Percentiles rank a stretch among this genome's conserved stretches.
These are phyloP conservation scores for Aureobasidium sp. DNA, from an alignment of 2,329 filamentous ascomycete species.

Conservation along the genomic window DNA sequence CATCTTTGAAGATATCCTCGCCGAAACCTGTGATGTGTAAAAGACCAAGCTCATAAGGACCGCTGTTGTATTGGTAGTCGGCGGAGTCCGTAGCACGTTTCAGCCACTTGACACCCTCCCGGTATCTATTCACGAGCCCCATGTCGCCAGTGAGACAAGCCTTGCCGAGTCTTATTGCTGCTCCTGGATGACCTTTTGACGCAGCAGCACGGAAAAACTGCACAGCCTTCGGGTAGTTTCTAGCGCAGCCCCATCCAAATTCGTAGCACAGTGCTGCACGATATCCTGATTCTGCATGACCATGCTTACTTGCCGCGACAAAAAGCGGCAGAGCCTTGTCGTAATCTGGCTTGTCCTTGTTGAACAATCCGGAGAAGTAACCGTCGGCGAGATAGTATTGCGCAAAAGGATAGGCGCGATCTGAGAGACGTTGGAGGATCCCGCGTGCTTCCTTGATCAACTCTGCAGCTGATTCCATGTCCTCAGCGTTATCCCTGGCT, in stretches of 20 bases:
- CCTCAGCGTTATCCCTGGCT: constrained; percentile 59
- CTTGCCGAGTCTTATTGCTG: constrained; percentile 84
- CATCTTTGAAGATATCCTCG: constrained; percentile 87
- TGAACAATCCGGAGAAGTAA: constrained; percentile 88
- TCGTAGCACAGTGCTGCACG: constrained; percentile 92
- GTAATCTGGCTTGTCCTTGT: constrained; percentile 86
- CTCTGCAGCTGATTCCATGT: constrained; percentile 41
- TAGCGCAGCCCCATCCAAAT: constrained; percentile 92
- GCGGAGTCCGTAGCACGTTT: constrained; percentile 87
- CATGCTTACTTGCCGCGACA: constrained; percentile 87
- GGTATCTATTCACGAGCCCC: constrained; percentile 71
- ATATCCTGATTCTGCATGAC: constrained; percentile 92
- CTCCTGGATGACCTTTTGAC: constrained; percentile 88
- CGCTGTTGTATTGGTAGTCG: constrained; percentile 83
- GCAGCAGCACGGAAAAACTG: constrained; percentile 88
- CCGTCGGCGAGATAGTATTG: constrained; percentile 97
- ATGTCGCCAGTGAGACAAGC: constrained; percentile 86
- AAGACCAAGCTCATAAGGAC: constrained; percentile 80
- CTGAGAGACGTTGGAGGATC: constrained; percentile 78
- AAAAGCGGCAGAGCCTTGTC: constrained; percentile 89
- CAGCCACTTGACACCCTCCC: constrained; percentile 92
- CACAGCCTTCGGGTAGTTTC: constrained; percentile 82
- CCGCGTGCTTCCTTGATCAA: constrained; percentile 79
- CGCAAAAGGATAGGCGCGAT: constrained; percentile 87
- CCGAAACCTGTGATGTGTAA: constrained; percentile 91